Conservation (phyloP, 305 asterid species). For the Plantago lanceolata region DNA sequence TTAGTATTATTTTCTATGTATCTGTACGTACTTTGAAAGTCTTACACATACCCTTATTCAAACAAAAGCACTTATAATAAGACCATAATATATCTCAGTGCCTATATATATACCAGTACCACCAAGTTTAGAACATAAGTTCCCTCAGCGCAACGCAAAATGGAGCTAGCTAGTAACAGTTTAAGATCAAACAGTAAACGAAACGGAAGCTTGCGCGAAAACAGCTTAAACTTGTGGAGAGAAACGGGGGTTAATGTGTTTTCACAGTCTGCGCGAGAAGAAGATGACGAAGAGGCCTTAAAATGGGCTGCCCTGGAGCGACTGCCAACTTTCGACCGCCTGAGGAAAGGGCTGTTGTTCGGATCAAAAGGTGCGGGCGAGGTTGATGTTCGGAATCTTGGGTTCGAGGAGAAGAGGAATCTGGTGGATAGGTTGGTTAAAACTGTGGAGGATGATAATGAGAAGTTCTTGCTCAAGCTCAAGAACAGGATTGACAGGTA, state of each 20-base stretch:
- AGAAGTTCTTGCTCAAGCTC: conserved; percentile 54
- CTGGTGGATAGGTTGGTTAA: conserved; percentile 47
- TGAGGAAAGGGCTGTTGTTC: conserved; percentile 47
- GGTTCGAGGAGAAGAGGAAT: conserved; percentile 39
- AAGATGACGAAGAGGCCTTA: conserved; percentile 58
- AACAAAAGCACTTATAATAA: no score
- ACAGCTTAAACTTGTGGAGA: conserved; percentile 46
- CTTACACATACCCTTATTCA: no score
- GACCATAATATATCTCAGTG: no score
- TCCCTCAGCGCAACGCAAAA: not conserved
- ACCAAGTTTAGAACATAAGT: not conserved
- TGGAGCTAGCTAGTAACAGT: conserved; percentile 18
- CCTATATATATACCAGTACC: no score
- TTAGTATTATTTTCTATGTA: no score
- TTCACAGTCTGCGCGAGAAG: conserved; percentile 45
- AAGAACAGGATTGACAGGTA: conserved; percentile 55
- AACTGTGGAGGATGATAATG: conserved; percentile 54
- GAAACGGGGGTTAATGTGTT: conserved; percentile 36
- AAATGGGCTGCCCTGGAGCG: conserved; percentile 63
- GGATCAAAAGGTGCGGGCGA: conserved; percentile 56
- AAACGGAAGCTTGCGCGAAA: conserved; percentile 20
- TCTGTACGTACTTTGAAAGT: no score
- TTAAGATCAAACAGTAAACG: conserved; percentile 26
- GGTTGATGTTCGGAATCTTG: conserved; percentile 40
- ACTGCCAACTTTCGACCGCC: conserved; percentile 58